phyloP scores from a whole-genome alignment of 345 rosid genomes.

The Gossypium rotundifolium region DNA sequence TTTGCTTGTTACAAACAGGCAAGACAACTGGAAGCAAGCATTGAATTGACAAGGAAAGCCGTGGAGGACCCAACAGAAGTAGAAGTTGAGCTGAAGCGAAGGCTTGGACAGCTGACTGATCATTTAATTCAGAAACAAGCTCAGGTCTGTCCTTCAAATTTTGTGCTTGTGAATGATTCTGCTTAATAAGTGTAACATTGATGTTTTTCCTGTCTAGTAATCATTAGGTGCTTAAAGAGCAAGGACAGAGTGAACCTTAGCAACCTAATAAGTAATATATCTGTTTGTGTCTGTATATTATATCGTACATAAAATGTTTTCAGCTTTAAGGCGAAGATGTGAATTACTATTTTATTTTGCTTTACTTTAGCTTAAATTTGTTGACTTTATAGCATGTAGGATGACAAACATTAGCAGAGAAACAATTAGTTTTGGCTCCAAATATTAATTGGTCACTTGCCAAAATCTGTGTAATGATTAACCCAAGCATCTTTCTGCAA shows the following conservation, averaged over 20 bases:
- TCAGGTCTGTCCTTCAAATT: slow-evolving; percentile 50
- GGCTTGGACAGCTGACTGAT: slow-evolving; percentile 90
- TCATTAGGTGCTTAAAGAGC: neutral
- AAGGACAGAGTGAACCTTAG: neutral
- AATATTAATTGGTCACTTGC: neutral
- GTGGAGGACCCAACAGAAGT: slow-evolving; percentile 88
- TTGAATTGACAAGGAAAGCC: slow-evolving; percentile 66
- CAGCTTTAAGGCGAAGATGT: neutral
- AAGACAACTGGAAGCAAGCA: slow-evolving; percentile 51
- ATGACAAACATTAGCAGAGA: neutral
- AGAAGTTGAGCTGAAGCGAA: slow-evolving; percentile 72
- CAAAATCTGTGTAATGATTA: neutral
- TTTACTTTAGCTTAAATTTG: neutral
- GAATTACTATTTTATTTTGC: neutral
- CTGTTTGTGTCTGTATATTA: no score
- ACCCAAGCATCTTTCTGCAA: slow-evolving; percentile 1
- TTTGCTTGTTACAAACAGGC: slow-evolving; percentile 37
- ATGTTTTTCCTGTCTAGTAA: neutral
- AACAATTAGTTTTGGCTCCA: neutral
- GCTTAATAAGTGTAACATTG: neutral
- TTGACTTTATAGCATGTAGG: neutral
- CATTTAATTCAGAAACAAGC: slow-evolving; percentile 97
- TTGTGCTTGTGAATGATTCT: neutral
- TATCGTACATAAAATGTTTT: neutral
- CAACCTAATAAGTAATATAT: neutral